Percentiles rank a stretch among this genome's conserved stretches.
phyloP scores from a whole-genome alignment of 1,284 basidiomycete genomes.

The Ceraceosorus bombacis region DNA sequence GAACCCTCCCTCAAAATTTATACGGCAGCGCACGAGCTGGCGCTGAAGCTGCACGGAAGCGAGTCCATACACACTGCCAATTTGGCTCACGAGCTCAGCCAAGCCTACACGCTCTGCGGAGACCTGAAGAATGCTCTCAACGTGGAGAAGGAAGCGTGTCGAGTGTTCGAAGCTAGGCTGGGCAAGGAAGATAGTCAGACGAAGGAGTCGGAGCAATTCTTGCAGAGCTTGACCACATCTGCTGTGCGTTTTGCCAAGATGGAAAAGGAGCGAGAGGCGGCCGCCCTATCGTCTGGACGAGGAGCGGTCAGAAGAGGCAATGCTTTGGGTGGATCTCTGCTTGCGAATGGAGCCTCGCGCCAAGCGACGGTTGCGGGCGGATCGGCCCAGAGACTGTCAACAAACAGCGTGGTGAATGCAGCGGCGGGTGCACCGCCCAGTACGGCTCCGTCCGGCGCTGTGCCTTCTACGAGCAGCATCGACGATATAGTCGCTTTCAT shows the following conservation, averaged over 20 bases:
- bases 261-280: constrained; percentile 24
- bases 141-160: constrained; percentile 41
- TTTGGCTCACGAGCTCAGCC: constrained; percentile 43
- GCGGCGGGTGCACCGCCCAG: constrained; percentile 7
- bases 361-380: not conserved
- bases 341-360: constrained; percentile 11
- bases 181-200: constrained; percentile 46
- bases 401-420: constrained; percentile 10
- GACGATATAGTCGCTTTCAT: constrained; percentile 43
- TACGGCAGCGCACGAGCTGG: constrained; percentile 33
- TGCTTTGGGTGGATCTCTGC: constrained; percentile 1
- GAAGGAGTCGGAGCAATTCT: constrained; percentile 43
- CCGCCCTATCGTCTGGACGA: not conserved
- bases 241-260: constrained; percentile 43
- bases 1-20: constrained; percentile 34
- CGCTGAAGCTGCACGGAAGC: constrained; percentile 32
- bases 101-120: constrained; percentile 39
- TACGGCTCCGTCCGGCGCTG: not conserved
- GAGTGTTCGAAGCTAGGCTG: constrained; percentile 40
- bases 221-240: constrained; percentile 34
- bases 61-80: constrained; percentile 46
- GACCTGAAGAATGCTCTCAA: constrained; percentile 43
- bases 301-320: constrained; percentile 16
- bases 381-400: not conserved
- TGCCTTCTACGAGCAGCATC: constrained; percentile 23